Base-by-base conservation (phyloP, 192 early-diverging fungal species). In the Rhizoclosmatium sp. region DNA sequence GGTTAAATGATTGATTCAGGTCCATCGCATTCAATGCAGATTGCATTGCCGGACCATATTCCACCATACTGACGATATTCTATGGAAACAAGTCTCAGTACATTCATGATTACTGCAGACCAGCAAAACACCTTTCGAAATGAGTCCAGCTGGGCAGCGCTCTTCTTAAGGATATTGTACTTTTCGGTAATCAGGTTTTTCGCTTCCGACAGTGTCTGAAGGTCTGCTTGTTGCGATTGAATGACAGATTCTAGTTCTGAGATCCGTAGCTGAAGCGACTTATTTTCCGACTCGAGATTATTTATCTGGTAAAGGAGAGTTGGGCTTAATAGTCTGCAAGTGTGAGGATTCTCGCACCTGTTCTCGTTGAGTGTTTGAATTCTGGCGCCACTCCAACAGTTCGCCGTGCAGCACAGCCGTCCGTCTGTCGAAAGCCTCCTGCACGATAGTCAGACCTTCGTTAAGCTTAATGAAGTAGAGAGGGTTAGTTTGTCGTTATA, bases 1-100 rank as follows among this genome's bases (percentile, higher is more conserved):
- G 19, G 21, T 54, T 49, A 58, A 83, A 82, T 2, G 82, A 85
- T 70, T 80, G 75, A 47, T 83, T 80, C 12, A 71, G 4, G 40
- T 84, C 83, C 16, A 47, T n/a, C 19, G 72, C 64, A 16, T 21
- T 67, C 48, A 74, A 41, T 16, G 72, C 61, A 4, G 65, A 42
- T 21, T 47, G 61, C 65, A 74, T 56, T n/a, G 42, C 45, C 9
- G 84, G 84, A 61, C 69, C 75, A 48, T 69, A 78, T 72, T 85
- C 84, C 45, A 85, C 84, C 84, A 85, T 85, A 42, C 47, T 81
- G 4, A 81, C 79, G 70, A 85, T 85, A 23, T 81, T 84, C 84
- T 85, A 48, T 2, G 16, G 56, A 71, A 58, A 12, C 2, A 58
- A 23, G 56, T 31, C 51, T 19, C 48, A 39, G 39, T n/a, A 2